Evolutionary conservation across 805 yeast species (phyloP).

Genomic region (Candida insectorum): DNA sequence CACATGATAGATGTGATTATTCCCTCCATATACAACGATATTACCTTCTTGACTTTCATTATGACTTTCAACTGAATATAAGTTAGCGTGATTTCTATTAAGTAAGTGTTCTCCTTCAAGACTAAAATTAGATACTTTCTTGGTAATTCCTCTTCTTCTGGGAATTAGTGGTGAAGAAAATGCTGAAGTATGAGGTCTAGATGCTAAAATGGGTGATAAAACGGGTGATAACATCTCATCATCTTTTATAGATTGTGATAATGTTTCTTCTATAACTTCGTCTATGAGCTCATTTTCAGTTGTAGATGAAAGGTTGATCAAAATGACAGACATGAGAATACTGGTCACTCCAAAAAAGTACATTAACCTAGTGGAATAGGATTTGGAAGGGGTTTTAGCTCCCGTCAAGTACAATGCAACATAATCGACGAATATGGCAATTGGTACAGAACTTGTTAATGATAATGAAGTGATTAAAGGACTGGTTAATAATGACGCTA

Average conservation of each 20-base stretch:
- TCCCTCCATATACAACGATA: slow-evolving; percentile 11
- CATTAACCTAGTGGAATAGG: slow-evolving; percentile 15
- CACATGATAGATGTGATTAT: slow-evolving; percentile 13
- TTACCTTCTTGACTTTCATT: slow-evolving; percentile 1
- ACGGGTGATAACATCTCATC: slow-evolving; percentile 47
- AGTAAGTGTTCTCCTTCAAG: slow-evolving; percentile 12
- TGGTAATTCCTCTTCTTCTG: slow-evolving; percentile 4
- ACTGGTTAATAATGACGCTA: slow-evolving; percentile 51
- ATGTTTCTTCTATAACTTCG: slow-evolving; percentile 45
- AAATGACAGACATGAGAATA: slow-evolving; percentile 44
- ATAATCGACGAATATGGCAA: slow-evolving; percentile 49
- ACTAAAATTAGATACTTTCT: slow-evolving; percentile 6
- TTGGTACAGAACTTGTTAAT: slow-evolving; percentile 50
- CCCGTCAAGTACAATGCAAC: slow-evolving; percentile 25
- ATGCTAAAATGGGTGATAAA: slow-evolving; percentile 39
- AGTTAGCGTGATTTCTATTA: slow-evolving; percentile 10
- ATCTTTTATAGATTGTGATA: slow-evolving; percentile 44
- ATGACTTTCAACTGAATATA: slow-evolving; percentile 9
- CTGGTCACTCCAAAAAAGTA: slow-evolving; percentile 48
- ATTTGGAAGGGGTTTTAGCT: background rate
- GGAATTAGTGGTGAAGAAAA: slow-evolving; percentile 11
- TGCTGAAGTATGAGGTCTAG: slow-evolving; percentile 7
- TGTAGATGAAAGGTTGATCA: slow-evolving; percentile 41
- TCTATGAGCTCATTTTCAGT: slow-evolving; percentile 45
- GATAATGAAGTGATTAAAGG: slow-evolving; percentile 52